Percentiles rank a stretch among this genome's conserved stretches.
Conservation (phyloP, 305 asterid species). For the Galium porrigens region DNA sequence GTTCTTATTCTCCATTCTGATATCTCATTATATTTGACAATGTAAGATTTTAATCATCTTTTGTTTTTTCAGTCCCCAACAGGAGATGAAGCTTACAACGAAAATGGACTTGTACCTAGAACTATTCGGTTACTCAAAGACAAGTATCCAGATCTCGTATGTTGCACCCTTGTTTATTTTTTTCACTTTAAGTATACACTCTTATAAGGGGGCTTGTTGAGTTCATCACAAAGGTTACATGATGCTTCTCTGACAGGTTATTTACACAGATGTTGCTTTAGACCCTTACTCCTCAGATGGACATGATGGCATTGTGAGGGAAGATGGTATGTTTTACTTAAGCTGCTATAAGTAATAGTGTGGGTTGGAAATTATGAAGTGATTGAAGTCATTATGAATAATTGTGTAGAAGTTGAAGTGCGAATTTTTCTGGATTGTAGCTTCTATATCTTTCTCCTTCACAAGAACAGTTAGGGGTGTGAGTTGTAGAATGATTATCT, state of each 20-base stretch:
- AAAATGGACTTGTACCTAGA: constrained; percentile 78
- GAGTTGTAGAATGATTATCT: not conserved
- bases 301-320: constrained; percentile 93
- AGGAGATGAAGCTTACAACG: constrained; percentile 90
- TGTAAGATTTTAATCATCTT: constrained; percentile 9
- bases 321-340: constrained; percentile 52
- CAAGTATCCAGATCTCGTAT: constrained; percentile 86
- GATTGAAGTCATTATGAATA: not conserved
- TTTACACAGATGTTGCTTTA: constrained; percentile 86
- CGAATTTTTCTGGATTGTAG: not conserved
- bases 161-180: constrained; percentile 17
- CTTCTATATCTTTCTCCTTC: not conserved
- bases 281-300: constrained; percentile 98
- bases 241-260: constrained; percentile 33
- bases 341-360: not conserved
- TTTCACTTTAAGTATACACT: not conserved
- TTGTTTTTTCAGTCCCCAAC: constrained; percentile 43
- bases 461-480: not conserved
- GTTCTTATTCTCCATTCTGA: constrained; percentile 22
- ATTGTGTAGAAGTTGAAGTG: not conserved
- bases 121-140: constrained; percentile 77
- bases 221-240: not conserved
- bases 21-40: not conserved
- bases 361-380: not conserved
- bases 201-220: not conserved